Conservation (phyloP, 768 basidiomycete species). For the Leucosporidium creatinivorum region DNA sequence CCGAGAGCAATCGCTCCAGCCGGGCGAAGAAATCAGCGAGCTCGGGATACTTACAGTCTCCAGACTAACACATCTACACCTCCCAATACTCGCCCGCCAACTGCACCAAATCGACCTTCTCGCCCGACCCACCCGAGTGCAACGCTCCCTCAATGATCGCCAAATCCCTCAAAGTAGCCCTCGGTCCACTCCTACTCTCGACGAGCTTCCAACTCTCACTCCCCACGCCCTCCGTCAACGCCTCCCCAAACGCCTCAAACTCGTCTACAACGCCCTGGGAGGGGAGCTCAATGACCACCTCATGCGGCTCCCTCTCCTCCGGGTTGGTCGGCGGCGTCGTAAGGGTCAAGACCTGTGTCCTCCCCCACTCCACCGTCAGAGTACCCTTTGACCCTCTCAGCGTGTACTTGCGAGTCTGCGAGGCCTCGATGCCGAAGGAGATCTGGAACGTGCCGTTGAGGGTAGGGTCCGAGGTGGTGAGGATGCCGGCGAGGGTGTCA, state of each 20-base stretch:
- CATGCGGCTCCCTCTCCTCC: neutral
- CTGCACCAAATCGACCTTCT: too few species aligned
- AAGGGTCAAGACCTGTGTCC: constrained; percentile 17
- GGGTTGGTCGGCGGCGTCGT: neutral
- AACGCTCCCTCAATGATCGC: constrained; percentile 71
- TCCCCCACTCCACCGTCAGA: constrained; percentile 42
- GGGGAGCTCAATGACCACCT: neutral
- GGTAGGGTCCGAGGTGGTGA: neutral
- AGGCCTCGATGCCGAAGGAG: constrained; percentile 57
- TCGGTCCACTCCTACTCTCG: constrained; percentile 51
- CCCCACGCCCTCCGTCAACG: constrained; percentile 55
- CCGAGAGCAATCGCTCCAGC: too few species aligned
- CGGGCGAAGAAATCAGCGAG: too few species aligned
- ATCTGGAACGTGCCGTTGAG: constrained; percentile 50
- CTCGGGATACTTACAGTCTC: too few species aligned
- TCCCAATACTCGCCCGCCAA: too few species aligned
- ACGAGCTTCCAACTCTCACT: constrained; percentile 42
- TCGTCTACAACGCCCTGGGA: constrained; percentile 47
- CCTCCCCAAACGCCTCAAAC: constrained; percentile 20
- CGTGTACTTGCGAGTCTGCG: constrained; percentile 43
- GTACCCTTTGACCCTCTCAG: constrained; percentile 61
- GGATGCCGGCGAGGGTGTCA: constrained; percentile 59
- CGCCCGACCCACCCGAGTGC: constrained; percentile 35
- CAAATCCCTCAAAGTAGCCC: constrained; percentile 62
- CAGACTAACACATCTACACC: too few species aligned